Evolutionary conservation across 768 basidiomycete species (phyloP).

Genomic region (Boletus rubroflammeus): DNA sequence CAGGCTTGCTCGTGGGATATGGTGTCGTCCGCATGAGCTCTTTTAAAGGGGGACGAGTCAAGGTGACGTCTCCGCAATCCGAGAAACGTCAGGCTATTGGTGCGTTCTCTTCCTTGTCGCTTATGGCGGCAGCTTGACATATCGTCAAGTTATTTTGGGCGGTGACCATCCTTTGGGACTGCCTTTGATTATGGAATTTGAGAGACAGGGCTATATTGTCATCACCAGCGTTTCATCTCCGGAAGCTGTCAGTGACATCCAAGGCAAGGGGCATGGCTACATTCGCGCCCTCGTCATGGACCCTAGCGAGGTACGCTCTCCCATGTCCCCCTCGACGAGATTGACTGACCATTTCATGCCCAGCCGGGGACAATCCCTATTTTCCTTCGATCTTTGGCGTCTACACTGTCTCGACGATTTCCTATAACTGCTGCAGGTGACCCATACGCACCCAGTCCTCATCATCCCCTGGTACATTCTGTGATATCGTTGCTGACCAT

Average conservation of each 20-base stretch:
- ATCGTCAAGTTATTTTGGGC: constrained; percentile 65
- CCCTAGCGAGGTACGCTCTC: constrained; percentile 59
- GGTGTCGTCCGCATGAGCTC: constrained; percentile 24
- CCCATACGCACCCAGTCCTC: constrained; percentile 64
- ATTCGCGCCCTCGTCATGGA: constrained; percentile 80
- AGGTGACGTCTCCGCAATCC: constrained; percentile 26
- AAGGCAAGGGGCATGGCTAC: constrained; percentile 66
- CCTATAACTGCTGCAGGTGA: constrained; percentile 78
- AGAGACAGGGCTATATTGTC: constrained; percentile 78
- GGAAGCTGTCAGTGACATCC: constrained; percentile 61
- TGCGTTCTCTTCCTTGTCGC: constrained; percentile 18
- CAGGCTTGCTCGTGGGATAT: constrained; percentile 61
- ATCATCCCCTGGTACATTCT: constrained; percentile 71
- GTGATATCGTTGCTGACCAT: constrained; percentile 74
- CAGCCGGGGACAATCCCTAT: constrained; percentile 69
- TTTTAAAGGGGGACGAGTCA: constrained; percentile 22
- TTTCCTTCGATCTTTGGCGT: constrained; percentile 78
- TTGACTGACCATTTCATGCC: constrained; percentile 5
- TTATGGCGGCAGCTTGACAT: background rate
- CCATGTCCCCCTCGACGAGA: background rate
- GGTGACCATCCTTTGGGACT: constrained; percentile 71
- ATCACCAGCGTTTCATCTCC: constrained; percentile 73
- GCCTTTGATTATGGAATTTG: constrained; percentile 70
- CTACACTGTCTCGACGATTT: constrained; percentile 78
- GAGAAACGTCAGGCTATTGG: constrained; percentile 48